phyloP scores from a whole-genome alignment of 768 basidiomycete genomes.

The Tricholoma hemisulphureum region DNA sequence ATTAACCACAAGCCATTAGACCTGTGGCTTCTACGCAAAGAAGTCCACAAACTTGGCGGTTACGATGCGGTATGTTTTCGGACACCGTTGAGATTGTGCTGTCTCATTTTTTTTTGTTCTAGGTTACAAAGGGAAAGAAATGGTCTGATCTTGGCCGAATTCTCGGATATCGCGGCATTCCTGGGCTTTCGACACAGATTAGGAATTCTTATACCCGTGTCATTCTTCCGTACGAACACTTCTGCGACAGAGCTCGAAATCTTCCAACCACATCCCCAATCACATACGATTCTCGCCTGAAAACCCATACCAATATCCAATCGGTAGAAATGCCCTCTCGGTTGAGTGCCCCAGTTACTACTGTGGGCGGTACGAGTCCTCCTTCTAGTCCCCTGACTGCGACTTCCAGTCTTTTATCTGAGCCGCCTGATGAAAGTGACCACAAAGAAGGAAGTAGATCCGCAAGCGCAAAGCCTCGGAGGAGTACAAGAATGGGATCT shows the following conservation, averaged over 20 bases:
- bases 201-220: conserved; percentile 88
- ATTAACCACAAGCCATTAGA: conserved; percentile 93
- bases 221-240: conserved; percentile 95
- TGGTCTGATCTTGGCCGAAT: conserved; percentile 86
- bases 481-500: conserved; percentile 51
- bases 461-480: conserved; percentile 43
- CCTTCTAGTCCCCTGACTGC: conserved; percentile 77
- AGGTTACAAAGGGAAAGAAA: conserved; percentile 83
- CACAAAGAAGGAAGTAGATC: conserved; percentile 51
- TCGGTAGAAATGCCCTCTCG: conserved; percentile 39
- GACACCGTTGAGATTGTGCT: conserved; percentile 8
- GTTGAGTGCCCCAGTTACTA: conserved; percentile 33
- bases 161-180: conserved; percentile 80
- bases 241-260: conserved; percentile 71
- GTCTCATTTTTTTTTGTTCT: conserved; percentile 12
- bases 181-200: conserved; percentile 82
- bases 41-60: conserved; percentile 87
- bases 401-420: conserved; percentile 75
- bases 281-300: conserved; percentile 47
- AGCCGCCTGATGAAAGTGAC: conserved; percentile 77
- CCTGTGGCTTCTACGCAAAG: conserved; percentile 89
- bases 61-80: conserved; percentile 67
- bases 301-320: conserved; percentile 53
- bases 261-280: conserved; percentile 52
- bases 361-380: conserved; percentile 51